Evolutionary conservation across 441 rosid species (phyloP).

Genomic region (Syzygium malaccense): DNA sequence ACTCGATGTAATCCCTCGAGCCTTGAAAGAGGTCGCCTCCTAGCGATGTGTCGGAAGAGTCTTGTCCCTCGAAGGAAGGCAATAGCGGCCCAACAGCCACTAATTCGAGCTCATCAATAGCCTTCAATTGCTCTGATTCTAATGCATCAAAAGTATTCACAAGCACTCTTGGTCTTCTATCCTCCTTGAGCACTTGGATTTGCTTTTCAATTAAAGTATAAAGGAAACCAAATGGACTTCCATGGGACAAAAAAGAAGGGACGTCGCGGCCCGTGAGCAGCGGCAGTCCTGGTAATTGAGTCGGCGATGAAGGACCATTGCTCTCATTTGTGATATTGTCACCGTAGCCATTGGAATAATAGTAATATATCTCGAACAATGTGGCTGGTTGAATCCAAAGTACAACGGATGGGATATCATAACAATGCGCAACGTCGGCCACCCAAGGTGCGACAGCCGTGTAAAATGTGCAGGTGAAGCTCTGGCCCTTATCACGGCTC

Average conservation of each 20-base stretch:
- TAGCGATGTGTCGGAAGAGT: slow-evolving; percentile 15
- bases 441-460: not conserved
- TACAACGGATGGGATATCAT: not conserved
- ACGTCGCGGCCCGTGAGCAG: slow-evolving; percentile 15
- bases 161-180: slow-evolving; percentile 23
- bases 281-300: slow-evolving; percentile 35
- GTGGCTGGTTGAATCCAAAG: slow-evolving; percentile 1
- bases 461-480: not conserved
- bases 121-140: slow-evolving; percentile 26
- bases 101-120: slow-evolving; percentile 17
- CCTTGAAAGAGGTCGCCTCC: slow-evolving; percentile 20
- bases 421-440: not conserved
- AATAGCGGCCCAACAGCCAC: slow-evolving; percentile 48
- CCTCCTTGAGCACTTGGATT: slow-evolving; percentile 21
- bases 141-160: slow-evolving; percentile 45
- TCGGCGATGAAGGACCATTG: slow-evolving; percentile 3
- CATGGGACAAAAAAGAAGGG: slow-evolving; percentile 38
- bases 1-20: slow-evolving; percentile 20
- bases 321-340: not conserved
- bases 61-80: slow-evolving; percentile 27
- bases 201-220: slow-evolving; percentile 18
- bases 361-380: not conserved
- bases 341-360: not conserved
- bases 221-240: not conserved
- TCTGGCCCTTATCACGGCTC: not conserved